Base-by-base conservation (phyloP, 2,329 filamentous ascomycete genomes). In the Drechslerella coelobrocha region DNA sequence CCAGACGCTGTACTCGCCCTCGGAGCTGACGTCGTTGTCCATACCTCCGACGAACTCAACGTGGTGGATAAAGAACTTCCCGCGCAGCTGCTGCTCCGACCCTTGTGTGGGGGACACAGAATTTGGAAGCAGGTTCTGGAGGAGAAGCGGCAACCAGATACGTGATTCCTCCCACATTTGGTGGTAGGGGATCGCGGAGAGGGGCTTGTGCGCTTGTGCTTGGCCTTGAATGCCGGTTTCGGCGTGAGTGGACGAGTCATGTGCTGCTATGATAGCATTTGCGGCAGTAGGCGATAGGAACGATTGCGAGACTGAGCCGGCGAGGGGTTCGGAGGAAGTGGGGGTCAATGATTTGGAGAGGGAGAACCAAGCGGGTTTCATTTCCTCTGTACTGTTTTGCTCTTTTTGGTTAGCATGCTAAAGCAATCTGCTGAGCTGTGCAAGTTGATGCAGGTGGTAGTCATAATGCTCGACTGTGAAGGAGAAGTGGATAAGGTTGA, bases 81-180 rank as follows among this genome's bases (percentile, higher is more conserved):
- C 3, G 31, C 24, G 14, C 34, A 24, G n/a, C 17, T n/a, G 8
- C 26, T 21, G 47, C 10, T n/a, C 24, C 23, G 39, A 21, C 19
- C 29, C 8, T 12, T 17, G 37, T 41, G 26, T 17, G 27, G n/a
- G 34, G n/a, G 10, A 19, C 26, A 29, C 29, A n/a, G 23, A 17
- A 6, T 19, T 31, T 19, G 19, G 7, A 9, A 26, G 59, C 55
- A 74, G 69, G 31, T 63, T 57, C 6, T 37, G 47, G 24, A 76
- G 50, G 17, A 74, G 31, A 14, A 47, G 23, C 19, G 72, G 71
- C n/a, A 76, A 54, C 75, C 75, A 76, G 50, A 72, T 52, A 10
- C 43, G 47, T 48, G 73, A 68, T 50, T 76, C 74, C 51, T 74
- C 73, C 75, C 75, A 76, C 74, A 76, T 75, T 24, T 72, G 56